Conservation (phyloP, 768 basidiomycete species). For the Ramaria rubella region DNA sequence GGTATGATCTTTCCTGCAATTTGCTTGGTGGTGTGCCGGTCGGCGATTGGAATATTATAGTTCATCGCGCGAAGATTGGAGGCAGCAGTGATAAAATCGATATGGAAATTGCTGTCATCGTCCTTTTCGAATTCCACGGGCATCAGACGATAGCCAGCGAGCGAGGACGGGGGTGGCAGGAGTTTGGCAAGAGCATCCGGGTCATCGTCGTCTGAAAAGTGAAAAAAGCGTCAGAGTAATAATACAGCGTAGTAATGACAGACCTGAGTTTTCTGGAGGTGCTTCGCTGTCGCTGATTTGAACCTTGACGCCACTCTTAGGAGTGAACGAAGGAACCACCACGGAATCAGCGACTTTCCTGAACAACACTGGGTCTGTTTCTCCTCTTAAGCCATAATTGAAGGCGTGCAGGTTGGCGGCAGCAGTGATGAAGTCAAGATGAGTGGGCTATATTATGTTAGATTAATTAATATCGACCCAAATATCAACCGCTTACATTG, state of each 20-base stretch:
- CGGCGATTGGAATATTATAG: slow-evolving; percentile 82
- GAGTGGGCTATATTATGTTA: slow-evolving; percentile 52
- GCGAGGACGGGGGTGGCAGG: slow-evolving; percentile 81
- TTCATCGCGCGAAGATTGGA: slow-evolving; percentile 95
- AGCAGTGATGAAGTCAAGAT: slow-evolving; percentile 84
- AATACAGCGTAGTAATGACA: slow-evolving; percentile 26
- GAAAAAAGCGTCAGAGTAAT: slow-evolving; percentile 3
- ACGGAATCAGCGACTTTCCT: slow-evolving; percentile 78
- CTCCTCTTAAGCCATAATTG: slow-evolving; percentile 95
- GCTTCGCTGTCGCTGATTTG: slow-evolving; percentile 93
- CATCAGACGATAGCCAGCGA: slow-evolving; percentile 92
- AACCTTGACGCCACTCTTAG: slow-evolving; percentile 85
- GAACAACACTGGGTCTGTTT: slow-evolving; percentile 71
- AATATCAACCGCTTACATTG: slow-evolving; percentile 52
- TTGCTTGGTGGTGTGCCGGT: slow-evolving; percentile 91
- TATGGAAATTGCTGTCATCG: slow-evolving; percentile 95
- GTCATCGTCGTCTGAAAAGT: slow-evolving; percentile 40
- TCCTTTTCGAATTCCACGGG: slow-evolving; percentile 99
- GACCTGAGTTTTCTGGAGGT: slow-evolving; percentile 42
- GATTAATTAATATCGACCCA: slow-evolving; percentile 6
- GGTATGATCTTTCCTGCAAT: slow-evolving; percentile 99
- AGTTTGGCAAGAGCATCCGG: slow-evolving; percentile 51
- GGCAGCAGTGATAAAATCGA: slow-evolving; percentile 97
- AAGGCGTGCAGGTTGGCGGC: slow-evolving; percentile 95
- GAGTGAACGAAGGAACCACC: slow-evolving; percentile 87